phyloP scores from a whole-genome alignment of 306 rosid genomes.

The Rosa multiflora region DNA sequence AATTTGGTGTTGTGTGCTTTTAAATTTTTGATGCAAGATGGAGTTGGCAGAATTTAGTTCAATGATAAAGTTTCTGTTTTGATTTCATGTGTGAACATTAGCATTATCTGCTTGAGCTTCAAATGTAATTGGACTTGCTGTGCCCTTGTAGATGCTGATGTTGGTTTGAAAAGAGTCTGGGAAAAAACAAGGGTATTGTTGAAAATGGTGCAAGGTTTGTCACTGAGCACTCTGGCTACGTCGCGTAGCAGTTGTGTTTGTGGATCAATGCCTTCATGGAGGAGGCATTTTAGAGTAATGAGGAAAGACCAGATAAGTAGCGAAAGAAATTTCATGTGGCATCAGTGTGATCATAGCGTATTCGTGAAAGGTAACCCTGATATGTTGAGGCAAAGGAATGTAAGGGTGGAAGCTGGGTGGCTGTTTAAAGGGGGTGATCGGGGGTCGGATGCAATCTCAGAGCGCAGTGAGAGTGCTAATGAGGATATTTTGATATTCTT shows the following conservation, averaged over 20 bases:
- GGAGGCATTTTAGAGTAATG: slow-evolving; percentile 42
- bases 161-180: not conserved
- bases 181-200: slow-evolving; percentile 4
- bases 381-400: slow-evolving; percentile 37
- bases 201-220: slow-evolving; percentile 61
- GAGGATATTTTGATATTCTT: slow-evolving; percentile 87
- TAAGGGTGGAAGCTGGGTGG: slow-evolving; percentile 75
- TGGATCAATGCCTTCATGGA: slow-evolving; percentile 50
- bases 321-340: slow-evolving; percentile 43
- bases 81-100: not conserved
- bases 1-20: not conserved
- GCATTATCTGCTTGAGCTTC: not conserved
- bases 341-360: slow-evolving; percentile 31
- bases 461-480: slow-evolving; percentile 85
- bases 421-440: slow-evolving; percentile 70
- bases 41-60: not conserved
- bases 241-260: slow-evolving; percentile 41
- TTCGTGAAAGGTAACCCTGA: slow-evolving; percentile 39
- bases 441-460: slow-evolving; percentile 60
- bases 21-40: too few species aligned
- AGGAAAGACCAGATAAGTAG: slow-evolving; percentile 37
- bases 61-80: not conserved
- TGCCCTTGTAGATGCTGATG: slow-evolving; percentile 12
- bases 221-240: slow-evolving; percentile 56
- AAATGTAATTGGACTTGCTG: not conserved